A percentile compares a stretch with the other conserved stretches of the same genome.
These are phyloP conservation scores for Kwoniella newhampshirensis DNA, from an alignment of 768 basidiomycete species.

Conservation along the genomic window DNA sequence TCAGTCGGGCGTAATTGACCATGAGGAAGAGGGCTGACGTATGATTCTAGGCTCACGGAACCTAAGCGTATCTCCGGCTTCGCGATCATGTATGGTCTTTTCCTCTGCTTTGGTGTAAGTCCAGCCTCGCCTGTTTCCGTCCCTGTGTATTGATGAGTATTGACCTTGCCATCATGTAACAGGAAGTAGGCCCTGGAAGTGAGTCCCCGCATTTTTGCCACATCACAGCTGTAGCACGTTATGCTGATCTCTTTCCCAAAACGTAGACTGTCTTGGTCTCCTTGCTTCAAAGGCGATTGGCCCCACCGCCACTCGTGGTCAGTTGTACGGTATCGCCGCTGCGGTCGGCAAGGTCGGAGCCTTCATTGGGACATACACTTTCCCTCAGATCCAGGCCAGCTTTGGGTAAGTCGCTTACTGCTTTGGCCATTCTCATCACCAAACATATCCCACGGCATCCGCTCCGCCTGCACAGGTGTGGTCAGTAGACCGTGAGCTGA, in stretches of 20 bases:
- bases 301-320: constrained; percentile 63
- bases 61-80: constrained; percentile 55
- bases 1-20: too few relatives aligned
- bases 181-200: constrained; percentile 36
- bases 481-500: too few relatives aligned
- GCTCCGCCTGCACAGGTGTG: too few relatives aligned
- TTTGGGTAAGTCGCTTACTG: constrained; percentile 22
- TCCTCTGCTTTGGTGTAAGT: constrained; percentile 79
- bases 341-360: constrained; percentile 62
- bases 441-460: too few relatives aligned
- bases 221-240: neutral
- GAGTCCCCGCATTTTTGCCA: constrained; percentile 3
- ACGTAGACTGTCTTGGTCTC: constrained; percentile 72
- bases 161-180: neutral
- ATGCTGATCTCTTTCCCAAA: neutral
- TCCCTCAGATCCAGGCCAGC: constrained; percentile 44
- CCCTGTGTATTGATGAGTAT: too few relatives aligned
- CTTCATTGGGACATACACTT: constrained; percentile 53
- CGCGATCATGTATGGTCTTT: constrained; percentile 79
- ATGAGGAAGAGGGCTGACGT: too few relatives aligned
- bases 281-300: constrained; percentile 74
- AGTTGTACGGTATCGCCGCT: constrained; percentile 78
- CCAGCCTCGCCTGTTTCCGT: neutral
- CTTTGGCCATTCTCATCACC: too few relatives aligned
- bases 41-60: constrained; percentile 8